Base-by-base conservation (phyloP, 805 yeast species). In the Pichia heedii region DNA sequence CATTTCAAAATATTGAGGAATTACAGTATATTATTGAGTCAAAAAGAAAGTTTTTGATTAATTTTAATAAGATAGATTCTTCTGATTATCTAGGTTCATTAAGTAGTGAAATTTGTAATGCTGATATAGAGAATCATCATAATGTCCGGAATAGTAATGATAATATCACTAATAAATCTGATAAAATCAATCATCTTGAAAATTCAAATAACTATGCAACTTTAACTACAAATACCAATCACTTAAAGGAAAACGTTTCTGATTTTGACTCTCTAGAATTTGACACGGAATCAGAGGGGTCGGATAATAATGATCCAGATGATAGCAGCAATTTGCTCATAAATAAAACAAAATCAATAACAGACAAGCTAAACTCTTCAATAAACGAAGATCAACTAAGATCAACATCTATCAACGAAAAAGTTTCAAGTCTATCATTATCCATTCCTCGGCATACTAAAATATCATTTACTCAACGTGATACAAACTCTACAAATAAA, bases 1-100 rank as follows among this genome's bases (percentile, higher is more conserved):
- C 20, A 1, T 67, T 65, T 44, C 62, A 64, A 29, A 49, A 50
- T 37, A 37, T 62, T 11, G 54, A 51, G 1, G 18, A 11, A 7
- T 37, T 55, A 18, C 50, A 41, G 16, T 39, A 37, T 37, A 8
- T 10, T 2, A 55, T 58, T 5, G 15, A 16, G 3, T 26, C 47
- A 3, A 36, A 34, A 18, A 29, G 15, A 13, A 15, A 15, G 2
- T 29, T 13, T 29, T 8, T 29, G 8, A 5, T 29, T 5, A 10
- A 10, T 5, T 7, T 10, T 5, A 15, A 15, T 44, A 44, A 30
- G 33, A 36, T 26, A 15, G 35, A 24, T 20, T 12, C 32, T 15
- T 29, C 22, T 3, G 39, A 41, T 32, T 35, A 22, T 22, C 22
- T 35, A 3, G 10, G n/a, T 22, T 35, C 37, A 9, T 16, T 29